Evolutionary conservation across 1,139 yeast genomes (phyloP).

Genomic region (Hyphopichia wangnamkhiaoensis): DNA sequence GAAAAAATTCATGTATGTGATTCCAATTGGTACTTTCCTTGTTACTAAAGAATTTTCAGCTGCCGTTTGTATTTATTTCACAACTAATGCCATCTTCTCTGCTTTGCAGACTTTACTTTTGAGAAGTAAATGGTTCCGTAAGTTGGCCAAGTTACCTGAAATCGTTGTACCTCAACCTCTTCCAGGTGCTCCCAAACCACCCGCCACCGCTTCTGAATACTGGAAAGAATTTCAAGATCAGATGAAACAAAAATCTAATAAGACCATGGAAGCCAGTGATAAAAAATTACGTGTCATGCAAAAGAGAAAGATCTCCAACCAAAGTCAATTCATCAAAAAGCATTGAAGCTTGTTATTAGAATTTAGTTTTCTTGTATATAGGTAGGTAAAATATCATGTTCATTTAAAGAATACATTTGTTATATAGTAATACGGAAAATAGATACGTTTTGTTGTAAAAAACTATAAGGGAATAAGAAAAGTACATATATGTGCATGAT

Average conservation of each 20-base stretch:
- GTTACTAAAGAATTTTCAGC: slow-evolving; percentile 86
- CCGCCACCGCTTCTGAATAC: slow-evolving; percentile 41
- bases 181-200: slow-evolving; percentile 24
- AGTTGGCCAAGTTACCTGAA: slow-evolving; percentile 62
- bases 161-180: slow-evolving; percentile 49
- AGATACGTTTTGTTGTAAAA: neutral
- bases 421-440: neutral
- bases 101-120: slow-evolving; percentile 69
- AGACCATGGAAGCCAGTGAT: slow-evolving; percentile 40
- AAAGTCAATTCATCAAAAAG: slow-evolving; percentile 43
- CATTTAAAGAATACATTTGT: neutral
- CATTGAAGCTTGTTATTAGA: slow-evolving; percentile 23
- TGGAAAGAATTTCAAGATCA: slow-evolving; percentile 35
- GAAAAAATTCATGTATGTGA: slow-evolving; percentile 67
- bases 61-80: slow-evolving; percentile 81
- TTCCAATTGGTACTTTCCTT: slow-evolving; percentile 81
- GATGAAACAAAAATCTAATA: slow-evolving; percentile 36
- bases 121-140: slow-evolving; percentile 60
- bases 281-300: too few relatives aligned
- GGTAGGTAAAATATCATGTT: neutral
- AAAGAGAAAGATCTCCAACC: slow-evolving; percentile 34
- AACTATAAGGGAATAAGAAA: neutral
- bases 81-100: slow-evolving; percentile 76
- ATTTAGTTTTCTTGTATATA: slow-evolving; percentile 1
- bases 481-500: slow-evolving; percentile 1